phyloP scores from a whole-genome alignment of 1,284 basidiomycete species.

The Pseudomicrostroma phylloplanum region DNA sequence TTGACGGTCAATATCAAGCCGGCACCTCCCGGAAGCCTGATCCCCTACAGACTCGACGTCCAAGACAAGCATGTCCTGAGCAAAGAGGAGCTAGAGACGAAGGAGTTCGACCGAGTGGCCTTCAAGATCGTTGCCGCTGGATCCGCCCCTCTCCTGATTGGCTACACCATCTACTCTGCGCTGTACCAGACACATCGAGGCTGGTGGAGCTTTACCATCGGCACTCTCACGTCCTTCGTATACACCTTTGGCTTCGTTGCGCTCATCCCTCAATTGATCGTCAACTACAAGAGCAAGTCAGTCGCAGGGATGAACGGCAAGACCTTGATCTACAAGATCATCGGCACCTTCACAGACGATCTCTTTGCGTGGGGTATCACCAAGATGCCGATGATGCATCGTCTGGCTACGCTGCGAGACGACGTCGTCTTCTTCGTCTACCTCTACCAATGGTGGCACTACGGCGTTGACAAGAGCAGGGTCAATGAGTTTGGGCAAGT shows the following conservation, averaged over 20 bases:
- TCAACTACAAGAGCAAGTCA: slow-evolving; percentile 78
- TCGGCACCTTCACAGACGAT: slow-evolving; percentile 80
- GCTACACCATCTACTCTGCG: slow-evolving; percentile 77
- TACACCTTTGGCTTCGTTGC: slow-evolving; percentile 95
- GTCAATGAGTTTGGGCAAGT: slow-evolving; percentile 88
- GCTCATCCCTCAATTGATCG: slow-evolving; percentile 46
- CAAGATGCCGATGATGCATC: slow-evolving; percentile 89
- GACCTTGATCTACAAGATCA: slow-evolving; percentile 89
- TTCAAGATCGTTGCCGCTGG: slow-evolving; percentile 85
- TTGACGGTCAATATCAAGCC: slow-evolving; percentile 70
- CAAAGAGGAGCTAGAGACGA: slow-evolving; percentile 95
- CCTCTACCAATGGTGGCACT: slow-evolving; percentile 74
- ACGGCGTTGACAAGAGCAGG: slow-evolving; percentile 84
- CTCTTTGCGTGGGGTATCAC: slow-evolving; percentile 68
- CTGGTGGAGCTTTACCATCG: slow-evolving; percentile 89
- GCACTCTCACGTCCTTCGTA: slow-evolving; percentile 74
- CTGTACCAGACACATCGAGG: slow-evolving; percentile 65
- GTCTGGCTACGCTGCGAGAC: slow-evolving; percentile 69
- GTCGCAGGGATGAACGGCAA: slow-evolving; percentile 93
- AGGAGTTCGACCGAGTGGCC: slow-evolving; percentile 79
- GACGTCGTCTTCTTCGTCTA: slow-evolving; percentile 50
- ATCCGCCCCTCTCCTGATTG: slow-evolving; percentile 74
- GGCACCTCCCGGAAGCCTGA: slow-evolving; percentile 57
- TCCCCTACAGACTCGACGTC: slow-evolving; percentile 76
- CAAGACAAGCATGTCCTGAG: slow-evolving; percentile 85